phyloP scores from a whole-genome alignment of 2,329 filamentous ascomycete genomes.

The Ophiocordyceps camponoti-floridani region DNA sequence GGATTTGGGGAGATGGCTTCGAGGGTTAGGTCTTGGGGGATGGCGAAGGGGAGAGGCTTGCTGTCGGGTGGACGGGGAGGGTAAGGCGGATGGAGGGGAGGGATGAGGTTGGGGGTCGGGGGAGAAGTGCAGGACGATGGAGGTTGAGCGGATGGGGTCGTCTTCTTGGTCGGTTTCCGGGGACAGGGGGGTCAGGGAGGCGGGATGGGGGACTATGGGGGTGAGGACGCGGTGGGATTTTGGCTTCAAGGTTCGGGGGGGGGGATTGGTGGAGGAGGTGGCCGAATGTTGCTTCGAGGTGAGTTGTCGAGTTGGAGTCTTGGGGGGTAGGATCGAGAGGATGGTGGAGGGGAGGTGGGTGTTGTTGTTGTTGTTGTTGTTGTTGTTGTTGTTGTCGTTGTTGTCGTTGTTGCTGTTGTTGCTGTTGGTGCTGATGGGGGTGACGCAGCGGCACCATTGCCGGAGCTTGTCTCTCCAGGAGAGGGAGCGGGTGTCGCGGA shows the following conservation, averaged over 20 bases:
- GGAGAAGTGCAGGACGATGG: constrained; percentile 28
- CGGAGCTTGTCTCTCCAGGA: constrained; percentile 16
- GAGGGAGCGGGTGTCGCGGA: constrained; percentile 14
- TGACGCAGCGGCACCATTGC: constrained; percentile 13
- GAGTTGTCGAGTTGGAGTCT: not conserved
- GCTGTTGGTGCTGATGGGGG: constrained; percentile 4
- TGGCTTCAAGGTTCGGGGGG: too few relatives aligned
- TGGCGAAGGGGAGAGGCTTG: constrained; percentile 10
- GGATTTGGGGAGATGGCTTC: constrained; percentile 11
- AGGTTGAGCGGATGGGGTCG: constrained; percentile 7
- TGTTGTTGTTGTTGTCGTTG: too few relatives aligned
- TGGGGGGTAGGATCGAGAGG: too few relatives aligned
- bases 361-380: too few relatives aligned
- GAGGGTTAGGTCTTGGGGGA: constrained; percentile 14
- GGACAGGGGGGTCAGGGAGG: constrained; percentile 20
- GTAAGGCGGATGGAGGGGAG: constrained; percentile 12
- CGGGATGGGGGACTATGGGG: constrained; percentile 28
- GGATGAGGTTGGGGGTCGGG: constrained; percentile 8
- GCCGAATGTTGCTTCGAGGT: constrained; percentile 29
- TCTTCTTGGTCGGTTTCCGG: constrained; percentile 7
- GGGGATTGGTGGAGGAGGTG: constrained; percentile 30
- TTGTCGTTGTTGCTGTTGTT: not conserved
- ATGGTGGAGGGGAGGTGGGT: not conserved
- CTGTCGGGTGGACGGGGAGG: constrained; percentile 12
- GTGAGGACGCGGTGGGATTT: constrained; percentile 19